A percentile compares a stretch with the other conserved stretches of the same genome.
phyloP scores from a whole-genome alignment of 768 basidiomycete genomes.

The Podaxis sp. region DNA sequence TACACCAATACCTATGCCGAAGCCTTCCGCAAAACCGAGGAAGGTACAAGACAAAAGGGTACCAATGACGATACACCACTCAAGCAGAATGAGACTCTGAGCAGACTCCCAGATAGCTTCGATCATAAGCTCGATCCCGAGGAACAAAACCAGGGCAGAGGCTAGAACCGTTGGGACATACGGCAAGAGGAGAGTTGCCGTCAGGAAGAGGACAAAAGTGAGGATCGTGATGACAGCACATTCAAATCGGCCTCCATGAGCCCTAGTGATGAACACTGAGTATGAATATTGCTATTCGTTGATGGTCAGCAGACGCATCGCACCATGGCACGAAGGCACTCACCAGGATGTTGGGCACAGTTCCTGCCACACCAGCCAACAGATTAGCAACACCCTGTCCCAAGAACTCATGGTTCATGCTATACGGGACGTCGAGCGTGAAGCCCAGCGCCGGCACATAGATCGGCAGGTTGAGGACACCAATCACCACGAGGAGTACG shows the following conservation, averaged over 20 bases:
- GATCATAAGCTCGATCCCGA: conserved; percentile 25
- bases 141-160: conserved; percentile 23
- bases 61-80: conserved; percentile 22
- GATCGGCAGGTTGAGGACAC: conserved; percentile 25
- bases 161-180: conserved; percentile 25
- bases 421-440: conserved; percentile 23
- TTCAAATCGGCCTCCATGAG: conserved; percentile 26
- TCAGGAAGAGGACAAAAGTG: conserved; percentile 20
- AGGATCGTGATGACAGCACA: conserved; percentile 18
- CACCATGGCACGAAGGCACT: neutral
- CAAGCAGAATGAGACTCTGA: conserved; percentile 20
- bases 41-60: conserved; percentile 23
- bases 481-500: conserved; percentile 23
- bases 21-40: conserved; percentile 26
- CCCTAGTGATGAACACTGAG: conserved; percentile 24
- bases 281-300: conserved; percentile 21
- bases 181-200: conserved; percentile 20
- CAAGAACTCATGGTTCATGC: conserved; percentile 26
- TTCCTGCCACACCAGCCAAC: conserved; percentile 21
- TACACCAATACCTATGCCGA: conserved; percentile 24
- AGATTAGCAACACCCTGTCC: conserved; percentile 24
- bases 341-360: conserved; percentile 24
- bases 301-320: neutral
- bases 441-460: conserved; percentile 25
- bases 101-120: conserved; percentile 25